Percentiles rank a stretch among this genome's conserved stretches.
Conservation (phyloP, 2,329 filamentous ascomycete genomes). For the Gaeumannomyces sp. region DNA sequence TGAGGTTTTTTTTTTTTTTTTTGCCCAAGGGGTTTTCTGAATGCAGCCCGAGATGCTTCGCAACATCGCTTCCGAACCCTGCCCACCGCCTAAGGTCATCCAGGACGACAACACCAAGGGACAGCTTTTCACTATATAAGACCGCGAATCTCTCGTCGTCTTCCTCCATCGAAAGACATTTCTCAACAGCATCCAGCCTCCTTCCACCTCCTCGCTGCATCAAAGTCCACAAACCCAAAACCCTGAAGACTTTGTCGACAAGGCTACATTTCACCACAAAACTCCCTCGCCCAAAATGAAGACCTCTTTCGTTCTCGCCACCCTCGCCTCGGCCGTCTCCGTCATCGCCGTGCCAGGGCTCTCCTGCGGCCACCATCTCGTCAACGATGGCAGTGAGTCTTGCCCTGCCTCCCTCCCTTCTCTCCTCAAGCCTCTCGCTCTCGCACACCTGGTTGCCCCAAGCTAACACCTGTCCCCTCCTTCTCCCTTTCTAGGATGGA, state of each 20-base stretch:
- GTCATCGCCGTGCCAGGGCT: background rate
- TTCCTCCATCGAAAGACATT: background rate
- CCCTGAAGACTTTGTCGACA: background rate
- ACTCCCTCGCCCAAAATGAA: background rate
- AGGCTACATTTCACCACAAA: no score
- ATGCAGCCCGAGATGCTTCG: no score
- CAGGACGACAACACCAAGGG: background rate
- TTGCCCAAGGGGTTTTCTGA: no score
- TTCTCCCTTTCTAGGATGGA: background rate
- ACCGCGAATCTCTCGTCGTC: background rate
- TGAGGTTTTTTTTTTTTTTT: no score
- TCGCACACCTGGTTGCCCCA: no score
- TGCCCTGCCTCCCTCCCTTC: no score
- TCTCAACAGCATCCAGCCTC: background rate
- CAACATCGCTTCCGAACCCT: background rate
- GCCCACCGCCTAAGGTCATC: no score
- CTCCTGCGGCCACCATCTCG: background rate
- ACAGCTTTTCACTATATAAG: background rate
- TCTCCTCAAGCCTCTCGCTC: no score
- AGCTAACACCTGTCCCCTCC: background rate
- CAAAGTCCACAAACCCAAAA: background rate
- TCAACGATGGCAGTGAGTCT: background rate
- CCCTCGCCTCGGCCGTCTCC: background rate
- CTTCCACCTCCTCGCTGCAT: background rate
- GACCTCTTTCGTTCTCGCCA: background rate